Evolutionary conservation across 192 early-diverging fungal species (phyloP).

Genomic region (Oehlia diaphana): DNA sequence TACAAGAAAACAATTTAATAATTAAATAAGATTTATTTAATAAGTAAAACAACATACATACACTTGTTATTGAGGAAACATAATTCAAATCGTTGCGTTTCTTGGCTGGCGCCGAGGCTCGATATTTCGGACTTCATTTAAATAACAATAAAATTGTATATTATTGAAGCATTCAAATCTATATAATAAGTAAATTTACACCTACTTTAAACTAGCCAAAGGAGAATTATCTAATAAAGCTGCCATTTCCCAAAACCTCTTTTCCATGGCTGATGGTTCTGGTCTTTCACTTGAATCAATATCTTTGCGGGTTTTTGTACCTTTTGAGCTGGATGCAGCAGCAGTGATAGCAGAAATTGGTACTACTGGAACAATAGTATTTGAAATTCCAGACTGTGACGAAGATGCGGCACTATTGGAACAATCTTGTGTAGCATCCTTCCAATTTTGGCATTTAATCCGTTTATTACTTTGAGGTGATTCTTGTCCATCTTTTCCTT

Average conservation of each 20-base stretch:
- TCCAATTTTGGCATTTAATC: too few species aligned
- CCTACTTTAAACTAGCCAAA: slow-evolving; percentile 26
- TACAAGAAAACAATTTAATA: too few species aligned
- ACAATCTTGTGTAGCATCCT: too few species aligned
- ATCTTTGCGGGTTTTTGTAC: neutral
- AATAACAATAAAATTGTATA: neutral
- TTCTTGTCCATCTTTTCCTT: too few species aligned
- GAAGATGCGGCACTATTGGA: too few species aligned
- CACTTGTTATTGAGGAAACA: neutral
- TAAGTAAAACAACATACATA: neutral
- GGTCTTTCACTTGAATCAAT: neutral
- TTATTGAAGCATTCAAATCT: neutral
- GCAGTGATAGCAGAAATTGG: too few species aligned
- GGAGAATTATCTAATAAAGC: slow-evolving; percentile 5
- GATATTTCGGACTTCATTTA: neutral
- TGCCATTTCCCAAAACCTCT: slow-evolving; percentile 2
- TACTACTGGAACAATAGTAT: too few species aligned
- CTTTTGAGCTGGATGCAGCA: neutral
- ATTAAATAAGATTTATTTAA: too few species aligned
- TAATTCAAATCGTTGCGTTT: slow-evolving; percentile 23
- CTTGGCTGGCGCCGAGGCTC: neutral
- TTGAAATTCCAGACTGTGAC: too few species aligned
- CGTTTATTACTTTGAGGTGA: too few species aligned
- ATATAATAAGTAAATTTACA: neutral
- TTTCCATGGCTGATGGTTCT: slow-evolving; percentile 10